These are phyloP conservation scores for Pseudogymnoascus sp. DNA, from an alignment of 2,329 filamentous ascomycete species.

Conservation along the genomic window DNA sequence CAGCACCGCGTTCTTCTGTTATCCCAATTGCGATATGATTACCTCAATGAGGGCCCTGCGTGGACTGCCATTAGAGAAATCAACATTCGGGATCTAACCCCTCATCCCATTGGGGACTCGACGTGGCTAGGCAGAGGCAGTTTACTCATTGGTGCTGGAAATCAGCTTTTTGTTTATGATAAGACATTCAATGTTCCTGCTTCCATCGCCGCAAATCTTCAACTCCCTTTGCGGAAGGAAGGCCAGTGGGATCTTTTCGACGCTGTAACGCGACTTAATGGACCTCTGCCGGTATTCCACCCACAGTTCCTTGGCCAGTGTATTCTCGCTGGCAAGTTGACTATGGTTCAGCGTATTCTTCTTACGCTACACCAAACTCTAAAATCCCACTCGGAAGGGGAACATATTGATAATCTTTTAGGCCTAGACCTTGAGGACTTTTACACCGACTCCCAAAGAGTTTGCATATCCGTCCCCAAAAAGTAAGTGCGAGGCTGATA, in stretches of 20 bases:
- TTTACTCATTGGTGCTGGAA: conserved; percentile 80
- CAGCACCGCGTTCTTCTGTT: conserved; percentile 76
- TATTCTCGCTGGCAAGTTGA: conserved; percentile 70
- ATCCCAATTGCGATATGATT: conserved; percentile 84
- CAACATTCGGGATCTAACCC: conserved; percentile 69
- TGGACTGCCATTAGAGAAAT: conserved; percentile 84
- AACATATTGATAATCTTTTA: conserved; percentile 70
- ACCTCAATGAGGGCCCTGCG: conserved; percentile 78
- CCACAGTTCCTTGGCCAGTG: conserved; percentile 85
- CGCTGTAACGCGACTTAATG: conserved; percentile 75
- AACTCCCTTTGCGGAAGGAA: conserved; percentile 18
- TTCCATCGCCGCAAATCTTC: conserved; percentile 17
- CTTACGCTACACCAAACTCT: conserved; percentile 65
- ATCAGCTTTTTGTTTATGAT: conserved; percentile 81
- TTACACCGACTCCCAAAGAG: conserved; percentile 34
- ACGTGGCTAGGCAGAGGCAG: conserved; percentile 83
- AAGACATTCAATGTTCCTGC: conserved; percentile 52
- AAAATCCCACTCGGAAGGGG: conserved; percentile 77
- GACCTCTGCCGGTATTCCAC: conserved; percentile 82
- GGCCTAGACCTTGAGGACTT: conserved; percentile 57
- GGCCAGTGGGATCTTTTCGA: conserved; percentile 60
- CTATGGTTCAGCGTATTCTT: conserved; percentile 64
- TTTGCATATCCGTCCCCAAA: neutral
- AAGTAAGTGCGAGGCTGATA: conserved; percentile 13
- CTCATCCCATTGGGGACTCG: conserved; percentile 86